Base-by-base conservation (phyloP, 1,284 basidiomycete species). In the Sanghuangporus weigelae region DNA sequence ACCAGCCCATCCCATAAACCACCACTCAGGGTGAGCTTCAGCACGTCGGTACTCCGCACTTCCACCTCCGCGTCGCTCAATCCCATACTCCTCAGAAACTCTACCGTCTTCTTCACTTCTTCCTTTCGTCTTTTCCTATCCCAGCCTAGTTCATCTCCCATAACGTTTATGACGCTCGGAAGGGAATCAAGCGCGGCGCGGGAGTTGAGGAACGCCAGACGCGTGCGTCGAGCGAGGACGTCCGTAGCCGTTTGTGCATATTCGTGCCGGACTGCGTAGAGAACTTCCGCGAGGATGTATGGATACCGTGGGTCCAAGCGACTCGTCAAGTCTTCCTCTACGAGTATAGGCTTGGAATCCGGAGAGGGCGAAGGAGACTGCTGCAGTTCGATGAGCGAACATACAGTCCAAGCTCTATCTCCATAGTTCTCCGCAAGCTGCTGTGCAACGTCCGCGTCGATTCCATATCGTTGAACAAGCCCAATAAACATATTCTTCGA, bases 401-500 rank as follows among this genome's bases (percentile, higher is more conserved):
- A 93, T 0, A 98, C 94, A 3, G 91, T 91, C 95, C 95, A 98
- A 0, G 96, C 96, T 60, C 95, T 89, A 76, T 98, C 96, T 57
- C 96, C 96, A 73, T 98, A 98, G 69, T 89, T 93, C 64, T 92
- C 87, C n/a, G 95, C 87, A 3, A 99, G 82, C 73, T 98, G 95
- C 72, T 90, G 90, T 11, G 96, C 96, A 16, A 98, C 93, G 36
- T 96, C 95, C 2, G 92, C 92, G 69, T 95, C 92, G 36, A 97
- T 77, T 63, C 95, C 94, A 74, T 90, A 95, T 70, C 89, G 83
- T 78, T 99, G 96, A 70, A 96, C 91, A 63, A 99, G 81, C 67
- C 93, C 92, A 77, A 98, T 96, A 76, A 97, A 98, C 94, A 98
- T 96, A 71, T 95, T 96, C 71, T 90, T 83, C 73, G 85, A 90